Evolutionary conservation across 768 basidiomycete genomes (phyloP), one percentile per base, ranked within the genome.

Genomic region (Crepidotus variabilis): DNA sequence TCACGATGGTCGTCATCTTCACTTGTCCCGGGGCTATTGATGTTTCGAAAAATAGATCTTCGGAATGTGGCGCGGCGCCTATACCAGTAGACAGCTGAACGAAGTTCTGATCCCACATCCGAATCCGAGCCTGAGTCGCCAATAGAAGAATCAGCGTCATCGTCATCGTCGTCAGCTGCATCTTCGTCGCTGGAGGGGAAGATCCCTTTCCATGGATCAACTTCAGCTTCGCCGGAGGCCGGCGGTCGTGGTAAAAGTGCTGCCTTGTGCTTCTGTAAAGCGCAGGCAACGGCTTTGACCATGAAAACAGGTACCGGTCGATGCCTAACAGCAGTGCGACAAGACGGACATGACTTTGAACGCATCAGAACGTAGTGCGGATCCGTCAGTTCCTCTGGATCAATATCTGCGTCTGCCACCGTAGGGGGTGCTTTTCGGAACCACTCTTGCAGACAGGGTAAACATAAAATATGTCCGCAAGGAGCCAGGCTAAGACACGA

Each of bases 381-480:
- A 50, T 77, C 71, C 16, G 73, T 69, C 24, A 67, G 55, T 18
- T 76, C 71, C 14, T 75, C 72, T 10, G 67, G 62, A 46, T 76
- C 71, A 43, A 73, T 65, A 34, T 75, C 73, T 53, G 69, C 65
- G 51, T 76, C 76, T 20, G 78, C 75, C 3, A 65, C 57, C 0
- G 74, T 65, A 1, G 88, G 70, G 2, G 88, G 87, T 2, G 87
- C 86, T 51, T 82, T 79, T 57, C 82, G 80, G 71, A 91, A 91
- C 89, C 89, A 91, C 61, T 85, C 83, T 67, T 88, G 85, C 8
- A 91, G 79, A 61, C 89, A 91, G 2, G 64, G 61, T 23, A 87
- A 76, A 55, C 89, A 91, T n/a, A 88, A 73, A n/a, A 88, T 78
- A 61, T 91, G 89, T 1, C 89, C 89, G 62, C 89, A 91, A 0